Base-by-base conservation (phyloP, 1,284 basidiomycete species). In the Cryptococcus sp. region DNA sequence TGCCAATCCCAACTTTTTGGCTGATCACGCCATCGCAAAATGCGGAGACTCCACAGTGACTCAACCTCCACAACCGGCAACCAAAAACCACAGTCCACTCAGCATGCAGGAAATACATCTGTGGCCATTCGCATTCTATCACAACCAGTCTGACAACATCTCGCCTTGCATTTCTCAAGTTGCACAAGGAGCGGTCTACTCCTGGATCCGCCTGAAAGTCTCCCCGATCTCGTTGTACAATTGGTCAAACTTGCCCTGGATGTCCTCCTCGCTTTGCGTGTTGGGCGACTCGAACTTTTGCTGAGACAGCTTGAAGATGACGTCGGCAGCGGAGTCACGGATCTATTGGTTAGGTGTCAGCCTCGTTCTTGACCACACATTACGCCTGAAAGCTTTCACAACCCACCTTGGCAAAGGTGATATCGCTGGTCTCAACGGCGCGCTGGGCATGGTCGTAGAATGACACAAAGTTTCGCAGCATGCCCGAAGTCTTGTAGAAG, bases 401-500 rank as follows among this genome's bases (percentile, higher is more conserved):
- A 60, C 75, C 45, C 50, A 76, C 75, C 71, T 88, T 91, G 55
- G 87, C 82, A 77, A 93, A 99, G n/a, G 94, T 96, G 64, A 93
- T 80, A 69, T 95, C 92, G 50, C 88, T 86, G 68, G 89, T 86
- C 50, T 87, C 85, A 52, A 96, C 90, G 17, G 92, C 90, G 76
- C 86, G 89, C 74, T 90, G 84, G 6, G 95, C 92, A 25, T 85
- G 82, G 76, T 97, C 75, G 66, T 96, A 89, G 85, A 93, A 98
- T n/a, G 86, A 85, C 65, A 98, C 91, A 77, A 97, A 93, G 81
- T 96, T 96, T 74, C 86, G 87, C 73, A 99, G 81, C 96, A 99
- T 99, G 54, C 86, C 91, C 59, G 87, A 89, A 49, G 95, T 95
- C 87, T 95, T 95, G 86, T 93, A 94, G 85, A 99, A 98, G 23